Conservation (phyloP, 441 rosid species). For the Corymbia calophylla region DNA sequence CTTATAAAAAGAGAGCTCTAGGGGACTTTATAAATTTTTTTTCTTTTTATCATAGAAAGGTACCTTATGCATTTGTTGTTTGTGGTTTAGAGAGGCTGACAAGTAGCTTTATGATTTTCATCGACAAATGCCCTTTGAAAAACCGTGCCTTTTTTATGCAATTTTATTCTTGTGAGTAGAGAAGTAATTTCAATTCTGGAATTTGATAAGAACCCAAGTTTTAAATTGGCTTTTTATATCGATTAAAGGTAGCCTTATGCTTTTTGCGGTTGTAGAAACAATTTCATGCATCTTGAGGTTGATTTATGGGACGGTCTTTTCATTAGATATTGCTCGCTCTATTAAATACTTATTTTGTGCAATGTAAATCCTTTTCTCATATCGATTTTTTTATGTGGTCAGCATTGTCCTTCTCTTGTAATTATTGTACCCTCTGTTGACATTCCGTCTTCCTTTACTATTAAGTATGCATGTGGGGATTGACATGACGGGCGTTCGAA, state of each 20-base stretch:
- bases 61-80: neutral
- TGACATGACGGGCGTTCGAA: neutral
- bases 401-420: neutral
- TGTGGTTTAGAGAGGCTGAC: neutral
- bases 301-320: neutral
- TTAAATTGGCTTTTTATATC: neutral
- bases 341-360: neutral
- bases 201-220: neutral
- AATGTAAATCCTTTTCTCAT: neutral
- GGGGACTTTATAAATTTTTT: neutral
- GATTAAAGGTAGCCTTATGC: too few relatives aligned
- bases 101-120: neutral
- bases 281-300: neutral
- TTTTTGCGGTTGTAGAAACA: fast-evolving
- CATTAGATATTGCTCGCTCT: neutral
- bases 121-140: neutral
- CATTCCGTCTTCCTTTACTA: neutral
- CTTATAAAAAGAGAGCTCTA: neutral
- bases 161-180: neutral
- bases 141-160: neutral
- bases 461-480: neutral
- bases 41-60: neutral
- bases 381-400: neutral
- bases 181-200: neutral
- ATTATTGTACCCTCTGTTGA: neutral